Base-by-base conservation (phyloP, 352 stramenopile genomes). In the Phytophthora rubi region DNA sequence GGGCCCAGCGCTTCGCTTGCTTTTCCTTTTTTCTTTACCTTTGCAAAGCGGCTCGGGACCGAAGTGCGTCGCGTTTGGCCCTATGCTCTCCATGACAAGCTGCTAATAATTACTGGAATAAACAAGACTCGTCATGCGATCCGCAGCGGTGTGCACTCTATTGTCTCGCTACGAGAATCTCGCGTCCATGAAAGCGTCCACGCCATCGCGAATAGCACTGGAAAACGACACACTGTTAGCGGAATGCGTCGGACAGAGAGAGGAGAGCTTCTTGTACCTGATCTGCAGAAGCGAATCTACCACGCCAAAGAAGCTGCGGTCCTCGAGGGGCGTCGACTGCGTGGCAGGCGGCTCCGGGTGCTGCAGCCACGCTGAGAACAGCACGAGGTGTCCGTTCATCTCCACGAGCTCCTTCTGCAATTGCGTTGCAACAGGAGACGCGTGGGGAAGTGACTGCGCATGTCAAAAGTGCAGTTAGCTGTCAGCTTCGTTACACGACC, bases 201-300 rank as follows among this genome's bases (percentile, higher is more conserved):
- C 84, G 2, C 71, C 81, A 8, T 85, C 76, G 21, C 85, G 86
- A 65, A 94, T 66, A 26, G 77, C 66, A 35, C 84, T 94, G 42
- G 7, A 64, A 12, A 44, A 51, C 39, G 15, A 42, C 35, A 10
- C 33, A 37, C 6, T 48, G 39, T 48, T n/a, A 48, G 39, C 15
- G 3, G 39, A 9, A 13, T 45, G 12, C 9, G 6, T 18, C 37
- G 15, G 0, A n/a, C 12, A 18, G 6, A 21, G 39, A 0, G 39
- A 9, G 39, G 16, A 47, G 18, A 42, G 33, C 33, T 9, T 15
- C 15, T 0, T 45, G 16, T 70, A 91, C 86, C 68, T 82, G 63
- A 94, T 89, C 66, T 94, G 86, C 26, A 94, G 71, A 10, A 94
- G 74, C 44, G 86, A 90, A 67, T 94, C 86, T 45, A 94, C 70